Percentiles rank a stretch among this genome's conserved stretches.
These are phyloP conservation scores for Pterocarpus santalinus DNA, from an alignment of 306 rosid species.

Conservation along the genomic window DNA sequence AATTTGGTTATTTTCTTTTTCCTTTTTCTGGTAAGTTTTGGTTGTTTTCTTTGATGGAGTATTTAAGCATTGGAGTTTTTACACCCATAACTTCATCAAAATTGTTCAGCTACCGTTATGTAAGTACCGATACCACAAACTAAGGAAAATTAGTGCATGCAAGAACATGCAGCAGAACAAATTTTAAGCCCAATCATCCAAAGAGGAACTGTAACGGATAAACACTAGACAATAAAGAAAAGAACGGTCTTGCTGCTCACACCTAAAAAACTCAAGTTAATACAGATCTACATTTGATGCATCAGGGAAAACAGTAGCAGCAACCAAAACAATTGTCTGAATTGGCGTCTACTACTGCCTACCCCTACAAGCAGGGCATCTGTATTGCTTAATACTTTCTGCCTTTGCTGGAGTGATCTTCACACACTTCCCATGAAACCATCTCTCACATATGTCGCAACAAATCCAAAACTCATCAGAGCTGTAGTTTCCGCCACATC, in stretches of 20 bases:
- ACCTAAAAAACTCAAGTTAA: neutral
- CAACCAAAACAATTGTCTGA: neutral
- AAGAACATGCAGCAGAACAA: neutral
- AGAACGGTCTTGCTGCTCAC: neutral
- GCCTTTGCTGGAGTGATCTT: constrained; percentile 54
- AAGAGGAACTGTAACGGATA: constrained; percentile 1
- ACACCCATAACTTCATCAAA: too few relatives aligned
- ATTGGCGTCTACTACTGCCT: constrained; percentile 41
- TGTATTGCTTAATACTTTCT: neutral
- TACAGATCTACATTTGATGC: neutral
- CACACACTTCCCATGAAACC: constrained; percentile 69
- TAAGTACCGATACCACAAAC: too few relatives aligned
- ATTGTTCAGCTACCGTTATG: too few relatives aligned
- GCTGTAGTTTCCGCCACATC: constrained; percentile 67
- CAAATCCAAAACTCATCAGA: constrained; percentile 73
- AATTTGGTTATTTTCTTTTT: too few relatives aligned
- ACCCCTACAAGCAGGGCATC: constrained; percentile 11
- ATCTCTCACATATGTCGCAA: constrained; percentile 58
- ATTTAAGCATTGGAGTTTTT: too few relatives aligned
- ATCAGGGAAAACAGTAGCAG: neutral
- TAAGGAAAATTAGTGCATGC: neutral
- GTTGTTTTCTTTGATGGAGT: too few relatives aligned
- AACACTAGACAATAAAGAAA: neutral
- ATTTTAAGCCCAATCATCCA: neutral
- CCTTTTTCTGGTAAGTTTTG: too few relatives aligned